Conservation (phyloP, 345 rosid species). For the Eucalyptus erythrocorys region DNA sequence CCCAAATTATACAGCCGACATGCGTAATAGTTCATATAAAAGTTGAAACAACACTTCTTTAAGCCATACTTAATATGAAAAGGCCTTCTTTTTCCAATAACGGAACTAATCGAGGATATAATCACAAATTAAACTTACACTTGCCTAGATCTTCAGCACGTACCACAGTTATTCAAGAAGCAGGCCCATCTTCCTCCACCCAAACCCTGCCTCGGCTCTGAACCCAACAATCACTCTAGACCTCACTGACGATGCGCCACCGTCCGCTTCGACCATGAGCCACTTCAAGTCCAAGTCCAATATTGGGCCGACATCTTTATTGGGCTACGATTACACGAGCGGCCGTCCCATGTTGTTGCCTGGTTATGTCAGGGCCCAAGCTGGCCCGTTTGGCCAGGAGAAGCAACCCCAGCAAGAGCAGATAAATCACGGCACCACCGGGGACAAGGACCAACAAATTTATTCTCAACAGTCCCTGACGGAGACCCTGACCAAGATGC, state of each 20-base stretch:
- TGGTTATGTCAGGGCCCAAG: not conserved
- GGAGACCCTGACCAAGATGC: conserved; percentile 53
- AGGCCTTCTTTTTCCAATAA: not conserved
- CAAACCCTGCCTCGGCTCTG: conserved; percentile 24
- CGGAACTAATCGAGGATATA: not conserved
- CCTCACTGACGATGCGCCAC: conserved; percentile 31
- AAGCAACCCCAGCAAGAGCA: not conserved
- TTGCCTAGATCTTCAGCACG: conserved; percentile 17
- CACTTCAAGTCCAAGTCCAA: conserved; percentile 3
- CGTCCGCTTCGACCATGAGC: conserved; percentile 24
- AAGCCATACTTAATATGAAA: not conserved
- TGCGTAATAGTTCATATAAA: not conserved
- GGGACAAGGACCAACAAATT: not conserved
- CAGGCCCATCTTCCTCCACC: conserved; percentile 21
- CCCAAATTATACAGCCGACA: not conserved
- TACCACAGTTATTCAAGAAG: conserved; percentile 24
- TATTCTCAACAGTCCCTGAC: conserved; percentile 33
- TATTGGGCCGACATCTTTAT: conserved; percentile 1
- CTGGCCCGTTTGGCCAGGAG: not conserved
- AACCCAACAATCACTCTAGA: conserved; percentile 81
- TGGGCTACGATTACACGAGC: conserved; percentile 21
- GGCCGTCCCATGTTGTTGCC: not conserved
- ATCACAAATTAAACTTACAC: not conserved
- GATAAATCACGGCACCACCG: not conserved
- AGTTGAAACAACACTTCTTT: not conserved